Evolutionary conservation across 805 yeast genomes (phyloP), one percentile per base, ranked within the genome.

Genomic region (Candida hispaniensis): DNA sequence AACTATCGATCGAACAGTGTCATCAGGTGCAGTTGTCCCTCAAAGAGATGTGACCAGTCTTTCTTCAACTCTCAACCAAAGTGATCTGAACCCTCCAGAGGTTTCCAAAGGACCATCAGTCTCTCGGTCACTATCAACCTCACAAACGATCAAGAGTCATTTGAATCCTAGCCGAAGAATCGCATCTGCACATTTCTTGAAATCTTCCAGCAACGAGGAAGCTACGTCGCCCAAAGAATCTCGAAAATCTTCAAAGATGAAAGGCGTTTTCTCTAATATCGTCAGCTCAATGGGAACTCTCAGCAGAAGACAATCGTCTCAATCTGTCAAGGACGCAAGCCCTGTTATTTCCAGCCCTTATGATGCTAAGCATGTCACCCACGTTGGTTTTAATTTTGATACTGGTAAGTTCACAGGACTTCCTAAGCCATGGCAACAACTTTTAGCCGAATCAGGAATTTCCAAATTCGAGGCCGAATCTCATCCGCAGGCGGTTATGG

Each of bases 401-500:
- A 75, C 88, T 11, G 95, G 95, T 9, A 76, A 81, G 39, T 88
- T 79, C 51, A 80, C 86, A 2, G 97, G 96, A 1, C 63, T 91
- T 28, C 98, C 98, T 1, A 76, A 73, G 16, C 94, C 82, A 50
- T 91, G 98, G 97, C 88, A 83, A 44, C 69, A 71, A 42, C 63
- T 86, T 13, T 63, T 91, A 40, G 69, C 78, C 7, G 88, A 91
- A 6, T 78, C 82, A 50, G 97, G 97, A 25, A 81, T 91, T 30
- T 70, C 93, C 5, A 75, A 72, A 44, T 75, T 71, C 38, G 98
- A 91, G 48, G 94, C 85, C 52, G 76, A 79, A 48, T 80, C 78
- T 46, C 85, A 91, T 54, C 95, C 96, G 2, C 93, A 83, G 55
- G 96, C 94, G 0, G 93, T 88, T 4, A 77, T 78, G 68, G 93